These are phyloP conservation scores for Graphium sp. DNA, from an alignment of 2,329 filamentous ascomycete species.

Conservation along the genomic window DNA sequence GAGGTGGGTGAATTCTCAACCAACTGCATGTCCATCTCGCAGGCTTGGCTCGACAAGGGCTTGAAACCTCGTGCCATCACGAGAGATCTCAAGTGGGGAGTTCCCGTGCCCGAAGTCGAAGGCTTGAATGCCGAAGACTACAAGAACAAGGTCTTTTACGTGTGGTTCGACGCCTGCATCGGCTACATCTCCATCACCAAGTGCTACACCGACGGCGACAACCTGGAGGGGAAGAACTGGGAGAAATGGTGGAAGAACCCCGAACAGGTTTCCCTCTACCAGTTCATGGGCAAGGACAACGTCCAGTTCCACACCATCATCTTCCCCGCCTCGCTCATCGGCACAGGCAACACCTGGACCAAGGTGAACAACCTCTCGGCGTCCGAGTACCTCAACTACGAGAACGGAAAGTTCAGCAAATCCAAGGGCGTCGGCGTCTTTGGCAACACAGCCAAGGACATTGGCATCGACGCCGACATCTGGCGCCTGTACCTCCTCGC, in stretches of 20 bases:
- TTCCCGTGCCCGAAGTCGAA: slow-evolving; percentile 31
- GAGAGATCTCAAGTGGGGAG: slow-evolving; percentile 82
- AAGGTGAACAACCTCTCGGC: slow-evolving; percentile 78
- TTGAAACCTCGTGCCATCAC: slow-evolving; percentile 80
- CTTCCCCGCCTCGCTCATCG: slow-evolving; percentile 76
- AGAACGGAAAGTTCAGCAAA: slow-evolving; percentile 85
- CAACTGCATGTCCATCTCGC: slow-evolving; percentile 61
- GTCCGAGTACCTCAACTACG: slow-evolving; percentile 76
- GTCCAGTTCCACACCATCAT: slow-evolving; percentile 57
- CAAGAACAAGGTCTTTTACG: slow-evolving; percentile 63
- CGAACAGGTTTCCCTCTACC: slow-evolving; percentile 73
- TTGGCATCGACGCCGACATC: slow-evolving; percentile 70
- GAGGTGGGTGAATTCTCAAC: slow-evolving; percentile 60
- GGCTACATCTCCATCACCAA: slow-evolving; percentile 93
- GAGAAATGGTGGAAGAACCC: slow-evolving; percentile 90
- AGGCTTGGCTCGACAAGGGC: slow-evolving; percentile 70
- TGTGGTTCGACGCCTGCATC: slow-evolving; percentile 86
- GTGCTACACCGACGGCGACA: slow-evolving; percentile 51
- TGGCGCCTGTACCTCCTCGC: slow-evolving; percentile 87
- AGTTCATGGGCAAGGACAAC: slow-evolving; percentile 76
- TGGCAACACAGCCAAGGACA: slow-evolving; percentile 75
- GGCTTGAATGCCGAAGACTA: slow-evolving; percentile 36
- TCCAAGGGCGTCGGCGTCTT: slow-evolving; percentile 82
- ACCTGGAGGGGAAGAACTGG: slow-evolving; percentile 48
- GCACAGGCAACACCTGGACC: slow-evolving; percentile 75